phyloP scores from a whole-genome alignment of 2,329 filamentous ascomycete genomes.

The Fusarium decemcellulare region DNA sequence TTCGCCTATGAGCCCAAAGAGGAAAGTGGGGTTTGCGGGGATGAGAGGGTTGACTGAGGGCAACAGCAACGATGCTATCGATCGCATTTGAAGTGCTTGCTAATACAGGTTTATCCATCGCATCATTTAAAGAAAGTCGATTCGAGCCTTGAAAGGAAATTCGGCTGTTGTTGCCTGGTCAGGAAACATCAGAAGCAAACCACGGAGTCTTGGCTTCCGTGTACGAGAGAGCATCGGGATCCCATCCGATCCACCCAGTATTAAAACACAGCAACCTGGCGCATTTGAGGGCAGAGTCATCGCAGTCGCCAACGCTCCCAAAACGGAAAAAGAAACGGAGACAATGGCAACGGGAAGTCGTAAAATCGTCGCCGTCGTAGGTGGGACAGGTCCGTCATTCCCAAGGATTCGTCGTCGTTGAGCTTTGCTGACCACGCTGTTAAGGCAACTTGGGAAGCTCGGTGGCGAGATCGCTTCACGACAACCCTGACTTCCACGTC shows the following conservation, averaged over 20 bases:
- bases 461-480: not conserved
- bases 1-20: not conserved
- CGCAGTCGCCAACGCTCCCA: not conserved
- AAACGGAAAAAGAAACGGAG: not conserved
- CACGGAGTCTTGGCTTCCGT: not conserved
- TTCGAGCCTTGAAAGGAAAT: not conserved
- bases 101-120: not conserved
- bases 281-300: not conserved
- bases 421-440: too few species aligned
- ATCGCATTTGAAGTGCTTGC: not conserved
- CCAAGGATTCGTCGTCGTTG: too few species aligned
- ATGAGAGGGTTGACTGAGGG: not conserved
- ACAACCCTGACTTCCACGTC: not conserved
- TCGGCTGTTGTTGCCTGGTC: not conserved
- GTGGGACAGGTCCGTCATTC: not conserved
- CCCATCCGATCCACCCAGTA: not conserved
- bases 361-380: not conserved
- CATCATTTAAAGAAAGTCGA: not conserved
- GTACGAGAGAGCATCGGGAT: not conserved
- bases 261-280: not conserved
- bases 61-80: not conserved
- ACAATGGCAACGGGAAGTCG: not conserved
- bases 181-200: not conserved
- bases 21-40: constrained; percentile 2
- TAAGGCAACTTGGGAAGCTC: not conserved